Conservation (phyloP, 805 yeast species). For the Kuraishia capsulata region DNA sequence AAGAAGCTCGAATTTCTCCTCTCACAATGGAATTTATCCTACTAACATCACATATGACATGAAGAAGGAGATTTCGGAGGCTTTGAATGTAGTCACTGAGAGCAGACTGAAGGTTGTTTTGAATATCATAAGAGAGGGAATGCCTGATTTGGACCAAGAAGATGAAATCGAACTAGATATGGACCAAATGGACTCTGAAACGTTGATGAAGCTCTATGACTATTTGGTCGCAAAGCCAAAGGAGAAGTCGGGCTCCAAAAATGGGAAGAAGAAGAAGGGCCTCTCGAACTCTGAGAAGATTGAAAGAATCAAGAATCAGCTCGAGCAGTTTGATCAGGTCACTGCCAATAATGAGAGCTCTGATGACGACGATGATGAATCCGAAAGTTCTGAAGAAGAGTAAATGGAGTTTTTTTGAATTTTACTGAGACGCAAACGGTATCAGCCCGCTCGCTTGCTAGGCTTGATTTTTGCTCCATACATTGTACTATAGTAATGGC, state of each 20-base stretch:
- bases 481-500: background rate
- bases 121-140: slow-evolving; percentile 71
- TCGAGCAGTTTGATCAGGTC: slow-evolving; percentile 56
- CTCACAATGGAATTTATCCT: slow-evolving; percentile 15
- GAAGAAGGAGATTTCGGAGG: slow-evolving; percentile 90
- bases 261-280: slow-evolving; percentile 34
- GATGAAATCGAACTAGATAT: slow-evolving; percentile 94
- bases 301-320: slow-evolving; percentile 61
- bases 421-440: no score
- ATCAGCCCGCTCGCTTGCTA: no score
- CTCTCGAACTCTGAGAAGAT: slow-evolving; percentile 64
- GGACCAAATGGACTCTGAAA: slow-evolving; percentile 81
- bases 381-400: slow-evolving; percentile 69
- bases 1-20: slow-evolving; percentile 5
- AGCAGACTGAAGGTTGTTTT: slow-evolving; percentile 77
- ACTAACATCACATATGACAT: slow-evolving; percentile 77
- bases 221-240: slow-evolving; percentile 53
- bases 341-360: slow-evolving; percentile 35
- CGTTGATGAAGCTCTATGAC: slow-evolving; percentile 75
- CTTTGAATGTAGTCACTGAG: slow-evolving; percentile 67
- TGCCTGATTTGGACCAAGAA: slow-evolving; percentile 51
- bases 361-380: slow-evolving; percentile 48
- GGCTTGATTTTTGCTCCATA: no score
- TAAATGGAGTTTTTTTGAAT: no score
- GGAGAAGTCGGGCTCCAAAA: slow-evolving; percentile 24